Conservation (phyloP, 352 stramenopile species). For the Pythium brachiatum region DNA sequence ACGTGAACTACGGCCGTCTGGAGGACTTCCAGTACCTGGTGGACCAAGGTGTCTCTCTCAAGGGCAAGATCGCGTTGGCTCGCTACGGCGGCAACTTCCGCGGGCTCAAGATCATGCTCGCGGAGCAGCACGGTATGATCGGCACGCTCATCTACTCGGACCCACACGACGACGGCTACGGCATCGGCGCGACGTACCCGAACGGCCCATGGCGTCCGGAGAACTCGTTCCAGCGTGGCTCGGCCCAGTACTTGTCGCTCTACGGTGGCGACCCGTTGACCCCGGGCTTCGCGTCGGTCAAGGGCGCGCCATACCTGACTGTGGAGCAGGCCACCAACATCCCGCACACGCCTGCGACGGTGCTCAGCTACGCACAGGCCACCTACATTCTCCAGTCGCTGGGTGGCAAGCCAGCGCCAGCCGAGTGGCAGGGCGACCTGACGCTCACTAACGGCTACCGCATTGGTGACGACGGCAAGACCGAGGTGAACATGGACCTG, state of each 20-base stretch:
- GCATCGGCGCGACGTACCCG: constrained; percentile 60
- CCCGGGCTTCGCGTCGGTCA: constrained; percentile 28
- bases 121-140: constrained; percentile 64
- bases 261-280: constrained; percentile 65
- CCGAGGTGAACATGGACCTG: constrained; percentile 52
- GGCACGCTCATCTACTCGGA: constrained; percentile 88
- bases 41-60: constrained; percentile 55
- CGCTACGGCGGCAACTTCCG: constrained; percentile 79
- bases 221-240: constrained; percentile 82
- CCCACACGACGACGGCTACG: constrained; percentile 80
- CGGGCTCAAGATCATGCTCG: constrained; percentile 81
- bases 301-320: constrained; percentile 26
- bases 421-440: constrained; percentile 58
- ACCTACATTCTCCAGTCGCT: constrained; percentile 64
- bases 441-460: constrained; percentile 57
- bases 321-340: constrained; percentile 52
- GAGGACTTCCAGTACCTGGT: constrained; percentile 79
- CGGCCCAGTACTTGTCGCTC: constrained; percentile 77
- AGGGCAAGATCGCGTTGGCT: constrained; percentile 79
- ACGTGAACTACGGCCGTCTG: constrained; percentile 84
- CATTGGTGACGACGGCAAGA: constrained; percentile 61
- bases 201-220: constrained; percentile 72
- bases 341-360: constrained; percentile 58
- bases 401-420: constrained; percentile 44
- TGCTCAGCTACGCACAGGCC: constrained; percentile 79